These are phyloP conservation scores for Saccharomycopsis hybrid DNA, from an alignment of 1,139 yeast genomes.

Conservation along the genomic window DNA sequence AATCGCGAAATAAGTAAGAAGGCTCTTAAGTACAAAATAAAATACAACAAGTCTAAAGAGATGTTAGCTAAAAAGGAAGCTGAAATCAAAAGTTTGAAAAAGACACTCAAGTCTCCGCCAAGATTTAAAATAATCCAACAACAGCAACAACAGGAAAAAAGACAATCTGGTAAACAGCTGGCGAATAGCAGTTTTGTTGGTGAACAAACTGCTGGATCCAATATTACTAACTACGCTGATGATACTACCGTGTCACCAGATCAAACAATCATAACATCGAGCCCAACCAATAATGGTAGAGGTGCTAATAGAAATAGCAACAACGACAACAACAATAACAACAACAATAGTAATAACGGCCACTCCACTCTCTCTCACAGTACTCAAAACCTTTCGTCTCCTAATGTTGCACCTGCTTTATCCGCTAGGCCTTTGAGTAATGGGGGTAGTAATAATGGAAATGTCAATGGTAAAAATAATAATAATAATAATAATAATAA, in stretches of 20 bases:
- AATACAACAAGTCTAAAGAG: slow-evolving; percentile 16
- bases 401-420: too few relatives aligned
- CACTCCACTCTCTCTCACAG: neutral
- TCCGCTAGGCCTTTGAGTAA: neutral
- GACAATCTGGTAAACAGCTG: neutral
- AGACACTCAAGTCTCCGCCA: slow-evolving; percentile 9
- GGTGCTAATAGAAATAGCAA: neutral
- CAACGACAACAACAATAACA: neutral
- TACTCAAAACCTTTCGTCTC: neutral
- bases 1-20: slow-evolving; percentile 14
- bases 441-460: neutral
- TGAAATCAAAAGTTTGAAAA: slow-evolving; percentile 14
- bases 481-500: neutral
- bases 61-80: slow-evolving; percentile 8
- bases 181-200: neutral
- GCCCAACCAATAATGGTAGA: slow-evolving; percentile 5
- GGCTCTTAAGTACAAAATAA: slow-evolving; percentile 20
- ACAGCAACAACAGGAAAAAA: too few relatives aligned
- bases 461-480: too few relatives aligned
- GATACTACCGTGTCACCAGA: slow-evolving; percentile 17
- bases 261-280: slow-evolving; percentile 15
- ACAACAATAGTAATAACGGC: neutral
- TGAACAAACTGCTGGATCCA: too few relatives aligned
- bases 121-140: slow-evolving; percentile 13
- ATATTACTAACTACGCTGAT: neutral